Evolutionary conservation across 352 stramenopile species (phyloP), one percentile per base, ranked within the genome.

Genomic region (Pythium chondricola): DNA sequence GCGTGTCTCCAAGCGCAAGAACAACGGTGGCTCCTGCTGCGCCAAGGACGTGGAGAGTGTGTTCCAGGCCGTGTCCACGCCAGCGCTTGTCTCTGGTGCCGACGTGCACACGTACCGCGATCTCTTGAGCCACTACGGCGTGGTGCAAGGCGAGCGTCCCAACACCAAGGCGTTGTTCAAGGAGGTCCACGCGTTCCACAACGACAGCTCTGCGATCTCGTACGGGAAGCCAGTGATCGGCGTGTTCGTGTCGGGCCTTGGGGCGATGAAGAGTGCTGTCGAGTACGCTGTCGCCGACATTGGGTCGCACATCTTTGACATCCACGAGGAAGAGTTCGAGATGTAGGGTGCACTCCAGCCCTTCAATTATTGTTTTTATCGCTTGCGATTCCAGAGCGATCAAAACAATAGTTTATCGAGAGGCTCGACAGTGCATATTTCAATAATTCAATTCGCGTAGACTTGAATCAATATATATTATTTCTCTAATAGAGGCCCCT

Each of bases 301-400:
- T 26, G 58, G 52, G n/a, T 22, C 31, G 43, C 6, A 26, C 18
- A 43, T 49, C 32, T 65, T 65, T 44, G 51, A 58, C 18, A 37
- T 63, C 26, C 52, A 59, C 46, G 26, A 38, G 3, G 56, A 58
- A 30, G 48, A 63, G 35, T 63, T 63, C 14, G 41, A 59, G 22
- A 32, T 58, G 10, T 62, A 57, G 21, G 4, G 24, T 88, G 70
- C n/a, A n/a, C n/a, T n/a, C n/a, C n/a, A n/a, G n/a, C n/a, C n/a
- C n/a, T n/a, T n/a, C n/a, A n/a, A n/a, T n/a, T n/a, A n/a, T n/a
- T n/a, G n/a, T n/a, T n/a, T n/a, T n/a, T n/a, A n/a, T n/a, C n/a
- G n/a, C n/a, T n/a, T n/a, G n/a, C n/a, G n/a, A n/a, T n/a, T n/a
- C n/a, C n/a, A n/a, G n/a, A n/a, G n/a, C n/a, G n/a, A n/a, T n/a